Base-by-base conservation (phyloP, 257 asterid species). In the Penstemon newberryi region DNA sequence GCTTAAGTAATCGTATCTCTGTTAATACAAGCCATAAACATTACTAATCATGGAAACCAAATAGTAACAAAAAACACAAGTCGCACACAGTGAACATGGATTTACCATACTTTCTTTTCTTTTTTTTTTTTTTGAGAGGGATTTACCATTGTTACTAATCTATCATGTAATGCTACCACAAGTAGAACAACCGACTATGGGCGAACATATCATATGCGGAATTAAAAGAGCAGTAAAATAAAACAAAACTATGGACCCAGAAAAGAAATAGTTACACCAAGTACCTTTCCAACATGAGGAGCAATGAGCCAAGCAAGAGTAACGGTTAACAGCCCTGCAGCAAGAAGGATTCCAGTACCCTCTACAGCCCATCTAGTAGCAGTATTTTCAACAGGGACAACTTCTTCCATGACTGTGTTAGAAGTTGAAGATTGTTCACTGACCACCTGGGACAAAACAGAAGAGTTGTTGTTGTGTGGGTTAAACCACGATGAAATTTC, bases 231-330 rank as follows among this genome's bases (percentile, higher is more conserved):
- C 13, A 64, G 18, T 37, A 62, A 40, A 41, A 46, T 25, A 25
- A 11, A 41, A 56, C 52, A 37, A 62, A 15, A 25, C 2, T 6
- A 38, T 55, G 59, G 69, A 66, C 52, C 62, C 43, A 42, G 46
- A 37, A 46, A 45, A 61, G 13, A 42, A 10, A 60, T 38, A 70
- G 61, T 52, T 45, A 67, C 13, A 50, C 63, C 67, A 60, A 74
- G 42, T 80, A 91, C 97, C 98, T 91, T 87, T 75, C 98, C 96
- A 59, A 91, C 98, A 71, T 82, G 96, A 65, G 98, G 96, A 63
- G 98, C 95, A 69, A 92, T 86, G 53, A 89, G 83, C 96, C 98
- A 89, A 2, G 96, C 95, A 62, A 92, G 90, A 49, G 92, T 87
- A 60, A 89, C 92, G 64, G 96, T 92, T 76, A 89, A 86, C 72